A percentile compares a stretch with the other conserved stretches of the same genome.
Conservation (phyloP, 495 filamentous ascomycete genomes). For the Aspergillus funiculosus region DNA sequence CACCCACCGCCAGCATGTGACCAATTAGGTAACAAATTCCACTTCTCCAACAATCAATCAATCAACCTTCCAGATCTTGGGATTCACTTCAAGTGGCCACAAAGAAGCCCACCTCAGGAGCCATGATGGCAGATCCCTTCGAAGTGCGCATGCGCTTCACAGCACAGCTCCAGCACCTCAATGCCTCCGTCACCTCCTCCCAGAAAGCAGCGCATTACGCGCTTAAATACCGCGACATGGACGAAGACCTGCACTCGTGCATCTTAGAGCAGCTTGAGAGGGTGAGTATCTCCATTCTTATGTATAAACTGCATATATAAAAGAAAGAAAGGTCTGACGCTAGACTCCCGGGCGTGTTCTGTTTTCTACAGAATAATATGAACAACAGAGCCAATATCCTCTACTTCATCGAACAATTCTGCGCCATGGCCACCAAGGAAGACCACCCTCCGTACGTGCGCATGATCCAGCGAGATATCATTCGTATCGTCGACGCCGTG, state of each 20-base stretch:
- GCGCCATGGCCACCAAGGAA: slow-evolving; percentile 76
- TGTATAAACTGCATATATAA: background rate
- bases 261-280: slow-evolving; percentile 91
- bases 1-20: no score
- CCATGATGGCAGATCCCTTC: slow-evolving; percentile 84
- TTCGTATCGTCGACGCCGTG: slow-evolving; percentile 75
- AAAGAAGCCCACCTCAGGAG: slow-evolving; percentile 5
- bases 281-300: slow-evolving; percentile 36
- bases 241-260: slow-evolving; percentile 94
- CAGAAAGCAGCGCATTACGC: slow-evolving; percentile 95
- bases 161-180: slow-evolving; percentile 75
- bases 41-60: slow-evolving; percentile 9
- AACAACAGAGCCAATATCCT: slow-evolving; percentile 98
- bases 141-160: slow-evolving; percentile 98
- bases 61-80: no score
- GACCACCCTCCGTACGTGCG: slow-evolving; percentile 69
- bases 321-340: no score
- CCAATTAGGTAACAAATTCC: no score
- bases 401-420: slow-evolving; percentile 95
- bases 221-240: slow-evolving; percentile 82
- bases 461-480: slow-evolving; percentile 92
- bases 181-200: slow-evolving; percentile 78
- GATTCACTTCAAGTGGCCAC: background rate
- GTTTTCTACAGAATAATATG: slow-evolving; percentile 65
- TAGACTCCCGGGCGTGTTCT: no score